These are phyloP conservation scores for Rhizopus microsporus DNA, from an alignment of 371 early-diverging fungal genomes.

Conservation along the genomic window DNA sequence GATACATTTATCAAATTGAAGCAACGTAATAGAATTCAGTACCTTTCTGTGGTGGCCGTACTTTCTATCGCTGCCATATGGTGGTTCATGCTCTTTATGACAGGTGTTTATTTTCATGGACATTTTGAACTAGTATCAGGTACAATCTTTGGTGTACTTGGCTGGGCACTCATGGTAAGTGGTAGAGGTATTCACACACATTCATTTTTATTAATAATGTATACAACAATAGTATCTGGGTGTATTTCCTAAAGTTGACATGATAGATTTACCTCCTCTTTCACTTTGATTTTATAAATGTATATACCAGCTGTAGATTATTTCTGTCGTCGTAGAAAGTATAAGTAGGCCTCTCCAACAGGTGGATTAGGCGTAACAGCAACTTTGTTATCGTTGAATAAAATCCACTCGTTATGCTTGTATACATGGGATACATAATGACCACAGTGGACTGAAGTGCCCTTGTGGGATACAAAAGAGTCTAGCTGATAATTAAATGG, in stretches of 20 bases:
- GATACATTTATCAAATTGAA: constrained; percentile 25
- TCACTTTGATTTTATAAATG: background rate
- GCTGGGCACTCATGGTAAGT: constrained; percentile 63
- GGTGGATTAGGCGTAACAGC: constrained; percentile 70
- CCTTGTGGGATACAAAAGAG: constrained; percentile 93
- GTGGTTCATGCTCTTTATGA: constrained; percentile 77
- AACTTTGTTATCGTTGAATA: constrained; percentile 96
- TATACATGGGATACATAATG: constrained; percentile 93
- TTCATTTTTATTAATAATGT: background rate
- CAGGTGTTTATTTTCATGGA: constrained; percentile 83
- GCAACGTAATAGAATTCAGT: constrained; percentile 17
- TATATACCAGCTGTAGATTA: background rate
- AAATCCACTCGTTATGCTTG: constrained; percentile 75
- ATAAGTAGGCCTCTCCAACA: constrained; percentile 73
- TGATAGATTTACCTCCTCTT: constrained; percentile 23
- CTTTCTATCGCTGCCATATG: constrained; percentile 56
- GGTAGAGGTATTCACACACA: no score
- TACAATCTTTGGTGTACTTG: constrained; percentile 64
- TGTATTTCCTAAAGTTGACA: constrained; percentile 33
- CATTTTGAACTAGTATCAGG: constrained; percentile 73
- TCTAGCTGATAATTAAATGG: constrained; percentile 72
- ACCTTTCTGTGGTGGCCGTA: constrained; percentile 34
- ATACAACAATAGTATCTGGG: constrained; percentile 36
- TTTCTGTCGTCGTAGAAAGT: constrained; percentile 56
- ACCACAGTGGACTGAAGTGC: constrained; percentile 95